Conservation (phyloP, 192 early-diverging fungal genomes). For the Entomortierella chlamydospora region DNA sequence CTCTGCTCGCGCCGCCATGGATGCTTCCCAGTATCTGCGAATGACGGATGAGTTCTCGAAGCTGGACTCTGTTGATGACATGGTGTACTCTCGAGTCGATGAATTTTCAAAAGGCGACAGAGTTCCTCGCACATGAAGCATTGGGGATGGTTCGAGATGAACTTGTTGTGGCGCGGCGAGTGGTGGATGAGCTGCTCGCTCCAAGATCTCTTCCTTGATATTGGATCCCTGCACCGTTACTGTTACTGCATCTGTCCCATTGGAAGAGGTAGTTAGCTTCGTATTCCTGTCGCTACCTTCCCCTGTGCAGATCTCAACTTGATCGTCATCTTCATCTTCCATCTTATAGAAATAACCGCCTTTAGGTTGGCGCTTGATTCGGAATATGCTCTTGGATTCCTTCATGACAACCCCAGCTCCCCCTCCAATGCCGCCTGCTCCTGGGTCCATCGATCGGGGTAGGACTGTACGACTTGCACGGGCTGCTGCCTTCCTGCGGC, state of each 20-base stretch:
- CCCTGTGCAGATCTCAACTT: not conserved
- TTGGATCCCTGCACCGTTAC: not conserved
- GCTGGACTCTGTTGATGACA: constrained; percentile 30
- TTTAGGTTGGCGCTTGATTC: constrained; percentile 4
- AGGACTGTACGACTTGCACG: not conserved
- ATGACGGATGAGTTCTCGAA: constrained; percentile 26
- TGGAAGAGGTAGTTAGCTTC: no score
- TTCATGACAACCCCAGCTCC: constrained; percentile 20
- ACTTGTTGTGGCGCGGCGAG: not conserved
- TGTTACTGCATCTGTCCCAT: not conserved
- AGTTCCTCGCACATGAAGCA: not conserved
- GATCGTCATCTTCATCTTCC: constrained; percentile 24
- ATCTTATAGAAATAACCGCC: constrained; percentile 40
- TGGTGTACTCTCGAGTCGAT: not conserved
- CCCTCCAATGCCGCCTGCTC: not conserved
- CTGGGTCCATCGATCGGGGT: not conserved
- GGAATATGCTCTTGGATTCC: constrained; percentile 16
- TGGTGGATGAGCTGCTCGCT: not conserved
- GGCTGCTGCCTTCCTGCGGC: constrained; percentile 3
- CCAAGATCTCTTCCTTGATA: constrained; percentile 1
- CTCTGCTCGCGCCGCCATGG: constrained; percentile 40
- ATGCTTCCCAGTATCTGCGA: constrained; percentile 44
- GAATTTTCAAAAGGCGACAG: constrained; percentile 2
- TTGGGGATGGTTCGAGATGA: not conserved
- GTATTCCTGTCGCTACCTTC: not conserved